Evolutionary conservation across 176 grass and related monocot species (phyloP).

Genomic region (Carex parvula): DNA sequence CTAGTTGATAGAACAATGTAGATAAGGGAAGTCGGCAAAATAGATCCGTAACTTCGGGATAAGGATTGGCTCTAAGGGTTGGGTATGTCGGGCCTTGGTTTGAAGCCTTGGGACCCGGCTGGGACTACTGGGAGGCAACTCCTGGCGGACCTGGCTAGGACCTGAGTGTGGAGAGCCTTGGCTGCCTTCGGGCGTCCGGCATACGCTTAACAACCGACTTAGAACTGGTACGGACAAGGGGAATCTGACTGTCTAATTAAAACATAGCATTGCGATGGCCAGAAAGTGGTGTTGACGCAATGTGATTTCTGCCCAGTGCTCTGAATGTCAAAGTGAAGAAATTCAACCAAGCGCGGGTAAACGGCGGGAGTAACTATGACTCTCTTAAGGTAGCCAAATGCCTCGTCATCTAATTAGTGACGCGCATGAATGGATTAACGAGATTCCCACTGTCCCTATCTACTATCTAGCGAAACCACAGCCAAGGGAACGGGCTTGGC

Average conservation of each 20-base stretch:
- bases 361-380: constrained; percentile 35
- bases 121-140: no score
- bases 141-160: no score
- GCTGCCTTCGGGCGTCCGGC: constrained; percentile 47
- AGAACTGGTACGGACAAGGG: constrained; percentile 46
- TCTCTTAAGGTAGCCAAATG: constrained; percentile 48
- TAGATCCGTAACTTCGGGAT: no score
- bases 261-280: constrained; percentile 41
- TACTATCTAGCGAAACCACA: constrained; percentile 26
- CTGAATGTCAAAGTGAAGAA: constrained; percentile 47
- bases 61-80: no score
- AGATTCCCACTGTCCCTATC: constrained; percentile 35
- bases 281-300: no score
- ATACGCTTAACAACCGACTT: constrained; percentile 34
- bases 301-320: constrained; percentile 42
- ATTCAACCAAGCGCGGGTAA: constrained; percentile 37
- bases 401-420: constrained; percentile 45
- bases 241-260: constrained; percentile 49
- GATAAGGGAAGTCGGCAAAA: no score
- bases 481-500: no score
- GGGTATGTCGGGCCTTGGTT: no score
- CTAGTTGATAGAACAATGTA: no score
- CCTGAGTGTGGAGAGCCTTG: no score
- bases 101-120: no score
- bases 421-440: constrained; percentile 55